Conservation (phyloP, 345 rosid genomes). For the Luvunga scandens region DNA sequence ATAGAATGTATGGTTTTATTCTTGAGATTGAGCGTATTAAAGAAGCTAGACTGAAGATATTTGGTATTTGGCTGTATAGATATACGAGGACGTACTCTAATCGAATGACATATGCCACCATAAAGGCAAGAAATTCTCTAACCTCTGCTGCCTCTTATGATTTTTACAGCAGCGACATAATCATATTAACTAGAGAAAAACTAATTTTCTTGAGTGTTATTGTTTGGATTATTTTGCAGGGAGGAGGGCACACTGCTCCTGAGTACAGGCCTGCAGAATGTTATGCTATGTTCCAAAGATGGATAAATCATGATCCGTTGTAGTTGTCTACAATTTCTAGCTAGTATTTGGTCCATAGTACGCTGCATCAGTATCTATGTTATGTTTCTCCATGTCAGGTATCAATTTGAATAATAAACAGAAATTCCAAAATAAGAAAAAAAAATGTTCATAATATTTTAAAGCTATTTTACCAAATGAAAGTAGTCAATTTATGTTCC, state of each 20-base stretch:
- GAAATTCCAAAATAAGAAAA: too few relatives aligned
- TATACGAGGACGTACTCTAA: conserved; percentile 61
- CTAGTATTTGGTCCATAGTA: too few relatives aligned
- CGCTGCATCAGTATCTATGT: too few relatives aligned
- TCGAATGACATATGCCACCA: conserved; percentile 65
- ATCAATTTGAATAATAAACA: too few relatives aligned
- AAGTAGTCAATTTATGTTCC: too few relatives aligned
- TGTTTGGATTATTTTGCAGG: conserved; percentile 34
- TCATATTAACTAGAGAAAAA: neutral
- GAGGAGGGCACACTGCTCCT: conserved; percentile 63
- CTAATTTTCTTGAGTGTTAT: neutral
- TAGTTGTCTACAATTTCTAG: neutral
- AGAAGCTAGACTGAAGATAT: neutral
- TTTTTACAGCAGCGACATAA: too few relatives aligned
- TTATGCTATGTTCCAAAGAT: conserved; percentile 41
- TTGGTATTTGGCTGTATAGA: conserved; percentile 25
- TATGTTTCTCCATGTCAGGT: too few relatives aligned
- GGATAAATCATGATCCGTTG: conserved; percentile 31
- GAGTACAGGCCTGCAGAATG: conserved; percentile 49
- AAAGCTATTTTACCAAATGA: too few relatives aligned
- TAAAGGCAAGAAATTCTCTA: conserved; percentile 39
- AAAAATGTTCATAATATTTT: too few relatives aligned
- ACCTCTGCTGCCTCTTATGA: too few relatives aligned
- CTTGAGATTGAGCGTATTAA: neutral
- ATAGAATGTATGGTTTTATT: neutral